Conservation (phyloP, 108 stramenopile genomes). For the Thalassiosira profunda region DNA sequence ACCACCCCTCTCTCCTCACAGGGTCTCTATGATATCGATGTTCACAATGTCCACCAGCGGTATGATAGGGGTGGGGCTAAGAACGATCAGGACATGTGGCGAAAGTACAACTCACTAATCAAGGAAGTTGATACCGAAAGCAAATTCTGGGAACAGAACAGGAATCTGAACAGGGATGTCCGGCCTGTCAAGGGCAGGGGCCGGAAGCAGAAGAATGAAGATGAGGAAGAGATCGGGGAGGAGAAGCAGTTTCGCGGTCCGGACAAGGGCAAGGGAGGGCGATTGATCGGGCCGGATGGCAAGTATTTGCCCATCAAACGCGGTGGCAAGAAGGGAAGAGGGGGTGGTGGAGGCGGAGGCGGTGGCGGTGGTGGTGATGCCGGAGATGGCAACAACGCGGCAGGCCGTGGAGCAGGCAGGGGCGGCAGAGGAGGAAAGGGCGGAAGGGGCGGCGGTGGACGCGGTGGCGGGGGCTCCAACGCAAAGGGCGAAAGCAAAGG, state of each 20-base stretch:
- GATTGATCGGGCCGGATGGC: conserved; percentile 80
- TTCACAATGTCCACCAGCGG: conserved; percentile 64
- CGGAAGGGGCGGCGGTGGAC: conserved; percentile 15
- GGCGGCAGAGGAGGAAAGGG: conserved; percentile 2
- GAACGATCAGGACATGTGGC: conserved; percentile 52
- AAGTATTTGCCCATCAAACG: conserved; percentile 64
- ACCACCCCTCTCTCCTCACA: too few relatives aligned
- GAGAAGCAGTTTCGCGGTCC: conserved; percentile 74
- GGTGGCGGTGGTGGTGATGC: background rate
- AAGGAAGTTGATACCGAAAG: conserved; percentile 70
- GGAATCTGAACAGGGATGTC: conserved; percentile 33
- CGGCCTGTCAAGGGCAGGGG: background rate
- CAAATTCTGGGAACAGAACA: conserved; percentile 65
- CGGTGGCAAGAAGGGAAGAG: conserved; percentile 45
- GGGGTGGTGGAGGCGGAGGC: background rate
- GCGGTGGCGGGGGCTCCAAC: conserved; percentile 6
- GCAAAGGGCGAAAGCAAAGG: background rate
- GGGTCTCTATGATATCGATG: conserved; percentile 66
- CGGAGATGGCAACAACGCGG: background rate
- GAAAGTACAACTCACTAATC: conserved; percentile 68
- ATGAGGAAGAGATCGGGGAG: conserved; percentile 22
- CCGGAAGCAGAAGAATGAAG: conserved; percentile 11
- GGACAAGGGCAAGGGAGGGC: conserved; percentile 86
- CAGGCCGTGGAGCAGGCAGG: too few relatives aligned
- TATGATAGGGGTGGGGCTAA: conserved; percentile 27